Base-by-base conservation (phyloP, 768 basidiomycete genomes). In the Mycena olivaceomarginata region DNA sequence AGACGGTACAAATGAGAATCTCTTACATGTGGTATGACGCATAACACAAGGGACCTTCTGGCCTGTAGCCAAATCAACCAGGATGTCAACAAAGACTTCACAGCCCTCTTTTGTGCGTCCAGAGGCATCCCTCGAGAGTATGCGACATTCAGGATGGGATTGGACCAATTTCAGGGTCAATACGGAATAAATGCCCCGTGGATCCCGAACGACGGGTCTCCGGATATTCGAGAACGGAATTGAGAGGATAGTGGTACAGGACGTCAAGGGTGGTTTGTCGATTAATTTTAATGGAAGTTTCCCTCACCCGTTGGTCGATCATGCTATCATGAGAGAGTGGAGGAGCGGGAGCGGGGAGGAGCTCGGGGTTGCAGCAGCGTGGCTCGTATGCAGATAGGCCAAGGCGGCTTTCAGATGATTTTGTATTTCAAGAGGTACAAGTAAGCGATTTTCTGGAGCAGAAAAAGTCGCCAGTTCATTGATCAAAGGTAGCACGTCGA, bases 71-170 rank as follows among this genome's bases (percentile, higher is more conserved):
- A 46, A 18, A 10, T 31, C 5, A 1, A 4, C 9, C 9, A 67
- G 66, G 12, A 67, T 2, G 4, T 67, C 13, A 22, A 31, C 16
- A 10, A 5, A 25, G 2, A 31, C 46, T 1, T 46, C 22, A 2
- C 51, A 31, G 4, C 66, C 66, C 3, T 22, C 45, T 4, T 1
- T 1, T 13, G 66, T 67, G 25, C 51, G 66, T 11, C 66, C 66
- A 5, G 45, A 16, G 66, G 66, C 4, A 31, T 25, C 20, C 66
- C 66, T 31, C 48, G 18, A 37, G 66, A 68, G 39, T 68, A 68
- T 12, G 53, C 67, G 1, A 68, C 22, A 39, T 40, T 57, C 5
- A 39, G 53, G n/a, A 41, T n/a, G 2, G 67, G 67, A 57, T 57
- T 57, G 18, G 5, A 5, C 67, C 67, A 68, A 57, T 56, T 46